Conservation (phyloP, 208 protist species). For the Trypanosoma melophagium region DNA sequence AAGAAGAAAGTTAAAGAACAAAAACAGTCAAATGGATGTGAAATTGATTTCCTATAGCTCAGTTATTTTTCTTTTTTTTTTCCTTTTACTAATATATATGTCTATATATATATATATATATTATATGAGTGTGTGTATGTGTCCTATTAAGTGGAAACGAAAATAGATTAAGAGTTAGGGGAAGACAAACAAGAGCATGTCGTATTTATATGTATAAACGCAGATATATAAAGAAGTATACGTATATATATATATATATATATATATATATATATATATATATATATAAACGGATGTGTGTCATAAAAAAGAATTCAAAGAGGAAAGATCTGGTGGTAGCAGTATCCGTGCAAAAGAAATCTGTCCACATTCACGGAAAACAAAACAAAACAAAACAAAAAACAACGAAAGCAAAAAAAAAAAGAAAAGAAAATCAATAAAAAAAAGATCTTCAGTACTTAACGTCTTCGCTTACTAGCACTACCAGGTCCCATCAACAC, state of each 20-base stretch:
- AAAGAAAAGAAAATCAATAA: background rate
- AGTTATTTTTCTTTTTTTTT: too few species aligned
- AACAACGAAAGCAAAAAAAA: background rate
- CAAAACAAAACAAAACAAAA: background rate
- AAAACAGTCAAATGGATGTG: too few species aligned
- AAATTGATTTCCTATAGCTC: too few species aligned
- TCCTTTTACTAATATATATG: too few species aligned
- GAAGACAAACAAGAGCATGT: background rate
- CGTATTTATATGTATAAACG: too few species aligned
- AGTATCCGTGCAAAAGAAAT: too few species aligned
- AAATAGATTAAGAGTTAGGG: background rate
- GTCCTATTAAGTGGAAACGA: too few species aligned
- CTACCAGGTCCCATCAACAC: constrained; percentile 27
- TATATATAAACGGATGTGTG: background rate
- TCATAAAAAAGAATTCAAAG: constrained; percentile 18
- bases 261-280: constrained; percentile 15
- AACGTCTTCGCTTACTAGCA: constrained; percentile 19
- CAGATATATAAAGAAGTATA: constrained; percentile 2
- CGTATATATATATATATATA: constrained; percentile 6
- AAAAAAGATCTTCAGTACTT: background rate
- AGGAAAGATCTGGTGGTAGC: background rate
- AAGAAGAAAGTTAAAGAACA: too few species aligned
- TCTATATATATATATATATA: too few species aligned
- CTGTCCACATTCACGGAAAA: too few species aligned
- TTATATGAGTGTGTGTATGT: too few species aligned